Conservation (phyloP, 2,329 filamentous ascomycete genomes). For the Metarhizium humberi region DNA sequence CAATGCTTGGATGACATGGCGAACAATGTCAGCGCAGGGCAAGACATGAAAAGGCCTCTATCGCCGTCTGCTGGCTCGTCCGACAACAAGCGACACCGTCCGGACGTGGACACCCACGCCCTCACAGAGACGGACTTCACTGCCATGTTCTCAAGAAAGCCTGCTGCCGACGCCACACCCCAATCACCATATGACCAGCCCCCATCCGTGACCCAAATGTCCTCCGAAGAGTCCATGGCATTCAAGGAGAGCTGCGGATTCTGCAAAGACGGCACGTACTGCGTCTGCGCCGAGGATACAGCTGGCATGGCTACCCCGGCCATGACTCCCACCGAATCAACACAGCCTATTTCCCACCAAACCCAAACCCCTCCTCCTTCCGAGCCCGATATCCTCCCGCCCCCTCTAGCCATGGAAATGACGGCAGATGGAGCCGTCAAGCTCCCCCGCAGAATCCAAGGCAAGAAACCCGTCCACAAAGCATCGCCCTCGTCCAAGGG, state of each 20-base stretch:
- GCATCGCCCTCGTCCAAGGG: slow-evolving; percentile 12
- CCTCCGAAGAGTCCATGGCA: slow-evolving; percentile 27
- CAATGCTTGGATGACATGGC: slow-evolving; percentile 56
- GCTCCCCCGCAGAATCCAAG: slow-evolving; percentile 35
- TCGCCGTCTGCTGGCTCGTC: slow-evolving; percentile 33
- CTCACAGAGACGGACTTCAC: slow-evolving; percentile 69
- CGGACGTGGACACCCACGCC: slow-evolving; percentile 32
- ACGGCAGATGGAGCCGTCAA: slow-evolving; percentile 53
- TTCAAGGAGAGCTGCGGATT: slow-evolving; percentile 69
- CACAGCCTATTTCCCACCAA: slow-evolving; percentile 35
- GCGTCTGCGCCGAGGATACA: slow-evolving; percentile 63
- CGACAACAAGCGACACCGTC: slow-evolving; percentile 47
- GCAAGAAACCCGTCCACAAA: slow-evolving; percentile 15
- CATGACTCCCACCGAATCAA: slow-evolving; percentile 29
- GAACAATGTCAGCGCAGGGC: slow-evolving; percentile 28
- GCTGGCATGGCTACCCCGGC: slow-evolving; percentile 30
- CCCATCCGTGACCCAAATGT: slow-evolving; percentile 16
- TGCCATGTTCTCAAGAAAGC: slow-evolving; percentile 46
- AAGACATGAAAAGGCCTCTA: slow-evolving; percentile 38
- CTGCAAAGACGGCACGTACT: slow-evolving; percentile 73
- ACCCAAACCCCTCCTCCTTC: slow-evolving; percentile 49
- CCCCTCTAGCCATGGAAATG: slow-evolving; percentile 46
- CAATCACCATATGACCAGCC: slow-evolving; percentile 4
- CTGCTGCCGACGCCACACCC: background rate
- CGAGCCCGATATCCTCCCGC: slow-evolving; percentile 48